Percentiles rank a stretch among this genome's conserved stretches.
Evolutionary conservation across 2,329 filamentous ascomycete species (phyloP).

Genomic region (Penicillium sumatraense): DNA sequence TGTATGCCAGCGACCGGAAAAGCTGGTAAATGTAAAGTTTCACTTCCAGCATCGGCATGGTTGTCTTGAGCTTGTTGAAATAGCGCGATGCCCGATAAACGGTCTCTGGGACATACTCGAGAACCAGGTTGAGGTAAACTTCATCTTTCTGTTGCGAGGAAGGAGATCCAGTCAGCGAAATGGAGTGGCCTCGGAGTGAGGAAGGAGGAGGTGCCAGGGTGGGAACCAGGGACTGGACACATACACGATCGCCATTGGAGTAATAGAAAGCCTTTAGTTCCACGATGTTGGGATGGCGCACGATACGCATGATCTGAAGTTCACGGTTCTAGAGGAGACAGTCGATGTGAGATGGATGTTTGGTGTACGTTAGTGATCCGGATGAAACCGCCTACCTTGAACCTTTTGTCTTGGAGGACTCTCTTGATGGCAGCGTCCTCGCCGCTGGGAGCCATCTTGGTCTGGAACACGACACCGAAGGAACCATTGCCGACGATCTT

Average conservation of each 20-base stretch:
- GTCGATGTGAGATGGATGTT: slow-evolving; percentile 41
- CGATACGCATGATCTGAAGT: slow-evolving; percentile 99
- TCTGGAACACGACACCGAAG: slow-evolving; percentile 98
- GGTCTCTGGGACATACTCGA: slow-evolving; percentile 97
- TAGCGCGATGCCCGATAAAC: slow-evolving; percentile 97
- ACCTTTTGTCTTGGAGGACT: slow-evolving; percentile 97
- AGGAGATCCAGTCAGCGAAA: not conserved
- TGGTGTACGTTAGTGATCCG: slow-evolving; percentile 1
- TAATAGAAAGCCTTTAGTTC: slow-evolving; percentile 99
- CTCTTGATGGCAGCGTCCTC: slow-evolving; percentile 99
- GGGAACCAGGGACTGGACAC: slow-evolving; percentile 33
- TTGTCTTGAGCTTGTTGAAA: slow-evolving; percentile 99
- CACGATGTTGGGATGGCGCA: slow-evolving; percentile 97
- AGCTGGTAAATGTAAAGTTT: slow-evolving; percentile 99
- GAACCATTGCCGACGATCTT: slow-evolving; percentile 99
- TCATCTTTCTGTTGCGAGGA: slow-evolving; percentile 79
- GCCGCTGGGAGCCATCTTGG: slow-evolving; percentile 94
- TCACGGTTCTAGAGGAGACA: slow-evolving; percentile 87
- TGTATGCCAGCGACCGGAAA: slow-evolving; percentile 97
- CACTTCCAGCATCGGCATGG: slow-evolving; percentile 97
- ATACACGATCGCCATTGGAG: slow-evolving; percentile 95
- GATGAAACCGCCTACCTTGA: slow-evolving; percentile 72
- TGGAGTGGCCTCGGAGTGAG: not conserved
- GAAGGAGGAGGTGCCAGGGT: not conserved
- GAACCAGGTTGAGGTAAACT: slow-evolving; percentile 96